Evolutionary conservation across 208 protist species (phyloP), one percentile per base, ranked within the genome.

Genomic region (Trypanosomatidae sp.): DNA sequence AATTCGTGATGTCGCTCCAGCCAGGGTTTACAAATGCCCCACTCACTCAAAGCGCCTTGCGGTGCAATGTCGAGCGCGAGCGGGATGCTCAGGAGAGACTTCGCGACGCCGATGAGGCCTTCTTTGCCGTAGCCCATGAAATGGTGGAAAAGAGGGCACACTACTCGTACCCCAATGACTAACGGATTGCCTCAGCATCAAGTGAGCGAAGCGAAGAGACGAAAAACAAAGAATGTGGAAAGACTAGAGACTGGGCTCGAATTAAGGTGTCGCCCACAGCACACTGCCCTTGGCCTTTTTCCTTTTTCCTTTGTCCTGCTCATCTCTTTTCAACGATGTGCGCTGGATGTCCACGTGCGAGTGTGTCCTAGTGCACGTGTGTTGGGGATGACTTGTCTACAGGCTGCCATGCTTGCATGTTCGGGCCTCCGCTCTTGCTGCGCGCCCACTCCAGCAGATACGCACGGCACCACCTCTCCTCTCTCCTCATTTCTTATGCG

Each of bases 131-230:
- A 17, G 82, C 87, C 13, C 74, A 87, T 56, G 83, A 85, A 25
- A 93, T 95, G 88, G 88, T 91, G 28, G 81, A 87, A 62, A 88
- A 77, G 56, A 77, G 81, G 12, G 36, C 64, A 44, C 71, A 90
- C 74, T 71, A 89, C 43, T 69, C 71, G 52, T 81, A 83, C 64
- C 83, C 74, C 22, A 82, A 86, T n/a, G 77, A 94, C 49, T 91
- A 83, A 68, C 4, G 59, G 59, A 25, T 17, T 17, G 30, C 19
- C n/a, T n/a, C 33, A 17, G 59, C 59, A 43, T 1, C 58, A 58
- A 30, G 9, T 22, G 25, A 58, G 7, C 52, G n/a, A 58, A 58
- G 3, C 25, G 12, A 9, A 30, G n/a, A 58, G 22, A 5, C 25
- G 13, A 22, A 9, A 30, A 58, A 30, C 52, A 33, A 33, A 22